Percentiles rank a stretch among this genome's conserved stretches.
phyloP scores from a whole-genome alignment of 164 flowering plant species.

The Annona cherimola region DNA sequence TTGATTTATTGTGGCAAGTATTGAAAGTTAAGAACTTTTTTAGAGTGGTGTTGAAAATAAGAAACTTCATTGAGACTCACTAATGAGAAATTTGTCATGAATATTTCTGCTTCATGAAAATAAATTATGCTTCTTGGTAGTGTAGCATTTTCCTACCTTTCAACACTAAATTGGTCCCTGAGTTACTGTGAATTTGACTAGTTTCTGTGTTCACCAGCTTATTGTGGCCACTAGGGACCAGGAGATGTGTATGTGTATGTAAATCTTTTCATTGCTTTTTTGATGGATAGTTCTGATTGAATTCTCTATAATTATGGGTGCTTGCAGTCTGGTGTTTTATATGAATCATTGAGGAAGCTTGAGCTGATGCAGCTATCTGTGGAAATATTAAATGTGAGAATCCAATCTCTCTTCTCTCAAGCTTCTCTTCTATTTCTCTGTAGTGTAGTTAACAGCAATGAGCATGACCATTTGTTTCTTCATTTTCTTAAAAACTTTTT shows the following conservation, averaged over 20 bases:
- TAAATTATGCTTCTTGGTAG: not conserved
- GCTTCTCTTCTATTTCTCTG: not conserved
- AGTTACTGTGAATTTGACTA: not conserved
- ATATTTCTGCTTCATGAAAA: too few relatives aligned
- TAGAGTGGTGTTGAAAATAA: not conserved
- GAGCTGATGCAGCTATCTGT: constrained; percentile 71
- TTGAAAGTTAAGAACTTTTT: too few relatives aligned
- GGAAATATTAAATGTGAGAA: constrained; percentile 55
- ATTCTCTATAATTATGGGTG: not conserved
- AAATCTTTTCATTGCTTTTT: not conserved
- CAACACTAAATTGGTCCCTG: not conserved
- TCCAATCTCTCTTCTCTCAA: not conserved
- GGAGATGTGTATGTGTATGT: not conserved
- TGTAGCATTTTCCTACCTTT: not conserved
- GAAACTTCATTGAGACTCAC: not conserved
- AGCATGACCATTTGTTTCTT: not conserved
- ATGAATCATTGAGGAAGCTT: constrained; percentile 74
- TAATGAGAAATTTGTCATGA: not conserved
- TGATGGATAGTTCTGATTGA: not conserved
- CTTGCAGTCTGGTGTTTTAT: constrained; percentile 61
- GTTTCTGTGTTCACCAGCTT: too few relatives aligned
- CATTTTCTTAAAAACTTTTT: not conserved
- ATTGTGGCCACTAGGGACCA: not conserved
- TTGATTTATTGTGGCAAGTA: not conserved
- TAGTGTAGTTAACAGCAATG: not conserved